These are phyloP conservation scores for Vitis hybrid DNA, from an alignment of 177 flowering plant species.

Conservation along the genomic window DNA sequence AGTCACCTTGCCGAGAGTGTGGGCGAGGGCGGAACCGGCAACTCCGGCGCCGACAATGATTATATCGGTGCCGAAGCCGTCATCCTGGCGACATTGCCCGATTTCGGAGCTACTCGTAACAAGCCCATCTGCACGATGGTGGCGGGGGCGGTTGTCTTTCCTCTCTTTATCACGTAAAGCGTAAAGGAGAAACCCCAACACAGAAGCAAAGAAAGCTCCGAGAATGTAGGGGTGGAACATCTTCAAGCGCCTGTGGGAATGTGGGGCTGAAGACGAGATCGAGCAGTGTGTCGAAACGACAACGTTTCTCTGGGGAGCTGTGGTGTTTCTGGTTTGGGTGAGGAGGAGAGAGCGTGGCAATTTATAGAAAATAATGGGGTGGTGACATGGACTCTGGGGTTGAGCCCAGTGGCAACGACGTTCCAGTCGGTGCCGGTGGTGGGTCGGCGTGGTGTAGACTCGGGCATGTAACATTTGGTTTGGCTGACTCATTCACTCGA, in stretches of 20 bases:
- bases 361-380: too few species aligned
- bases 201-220: slow-evolving; percentile 22
- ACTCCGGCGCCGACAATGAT: slow-evolving; percentile 43
- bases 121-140: not conserved
- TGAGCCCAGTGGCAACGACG: too few species aligned
- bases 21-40: slow-evolving; percentile 37
- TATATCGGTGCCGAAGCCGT: slow-evolving; percentile 21
- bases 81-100: not conserved
- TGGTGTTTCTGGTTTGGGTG: too few species aligned
- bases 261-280: slow-evolving; percentile 1
- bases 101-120: not conserved
- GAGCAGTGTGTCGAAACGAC: too few species aligned
- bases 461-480: too few species aligned
- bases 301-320: too few species aligned
- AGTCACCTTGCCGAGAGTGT: slow-evolving; percentile 33
- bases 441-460: too few species aligned
- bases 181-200: slow-evolving; percentile 20
- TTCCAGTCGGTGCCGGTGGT: too few species aligned
- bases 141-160: not conserved
- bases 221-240: slow-evolving; percentile 14
- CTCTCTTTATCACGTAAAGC: not conserved
- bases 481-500: too few species aligned
- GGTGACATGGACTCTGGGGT: too few species aligned
- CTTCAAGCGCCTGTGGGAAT: not conserved
- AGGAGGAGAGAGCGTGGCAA: too few species aligned